Percentiles rank a stretch among this genome's conserved stretches.
Evolutionary conservation across 495 filamentous ascomycete genomes (phyloP).

Genomic region (Cercophora newfieldiana): DNA sequence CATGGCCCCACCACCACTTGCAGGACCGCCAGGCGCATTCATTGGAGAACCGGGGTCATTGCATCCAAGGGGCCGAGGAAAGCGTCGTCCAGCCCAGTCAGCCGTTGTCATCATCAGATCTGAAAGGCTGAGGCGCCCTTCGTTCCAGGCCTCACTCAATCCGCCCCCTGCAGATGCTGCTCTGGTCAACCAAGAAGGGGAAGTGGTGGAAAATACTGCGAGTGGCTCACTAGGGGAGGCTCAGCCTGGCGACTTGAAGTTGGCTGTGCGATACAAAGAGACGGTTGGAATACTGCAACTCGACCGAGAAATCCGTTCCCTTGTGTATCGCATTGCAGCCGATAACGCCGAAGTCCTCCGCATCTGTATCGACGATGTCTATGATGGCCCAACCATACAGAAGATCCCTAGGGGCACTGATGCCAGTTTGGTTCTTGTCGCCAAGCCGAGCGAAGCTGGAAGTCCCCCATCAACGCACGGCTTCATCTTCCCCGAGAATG

Average conservation of each 20-base stretch:
- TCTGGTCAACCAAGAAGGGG: background rate
- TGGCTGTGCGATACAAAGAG: conserved; percentile 23
- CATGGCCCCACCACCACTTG: background rate
- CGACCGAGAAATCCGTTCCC: background rate
- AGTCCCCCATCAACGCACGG: conserved; percentile 12
- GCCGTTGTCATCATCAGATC: conserved; percentile 37
- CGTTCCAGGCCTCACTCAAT: background rate
- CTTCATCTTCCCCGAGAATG: conserved; percentile 5
- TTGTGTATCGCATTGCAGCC: conserved; percentile 15
- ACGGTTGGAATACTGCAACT: conserved; percentile 23
- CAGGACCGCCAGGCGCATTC: conserved; percentile 16
- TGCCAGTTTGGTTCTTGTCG: conserved; percentile 20
- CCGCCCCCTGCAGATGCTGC: background rate
- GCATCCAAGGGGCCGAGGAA: conserved; percentile 18
- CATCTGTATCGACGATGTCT: conserved; percentile 22
- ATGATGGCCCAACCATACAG: conserved; percentile 17
- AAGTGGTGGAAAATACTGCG: conserved; percentile 1
- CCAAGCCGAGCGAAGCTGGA: background rate
- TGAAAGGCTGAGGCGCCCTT: conserved; percentile 31
- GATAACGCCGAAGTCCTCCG: conserved; percentile 19
- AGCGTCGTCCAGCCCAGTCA: conserved; percentile 28
- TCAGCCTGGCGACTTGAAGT: background rate
- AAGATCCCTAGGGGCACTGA: conserved; percentile 5
- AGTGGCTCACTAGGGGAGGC: background rate
- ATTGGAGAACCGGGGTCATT: conserved; percentile 27